Percentiles rank a stretch among this genome's conserved stretches.
phyloP scores from a whole-genome alignment of 768 basidiomycete species.

The Phlebiopsis flavidoalba region DNA sequence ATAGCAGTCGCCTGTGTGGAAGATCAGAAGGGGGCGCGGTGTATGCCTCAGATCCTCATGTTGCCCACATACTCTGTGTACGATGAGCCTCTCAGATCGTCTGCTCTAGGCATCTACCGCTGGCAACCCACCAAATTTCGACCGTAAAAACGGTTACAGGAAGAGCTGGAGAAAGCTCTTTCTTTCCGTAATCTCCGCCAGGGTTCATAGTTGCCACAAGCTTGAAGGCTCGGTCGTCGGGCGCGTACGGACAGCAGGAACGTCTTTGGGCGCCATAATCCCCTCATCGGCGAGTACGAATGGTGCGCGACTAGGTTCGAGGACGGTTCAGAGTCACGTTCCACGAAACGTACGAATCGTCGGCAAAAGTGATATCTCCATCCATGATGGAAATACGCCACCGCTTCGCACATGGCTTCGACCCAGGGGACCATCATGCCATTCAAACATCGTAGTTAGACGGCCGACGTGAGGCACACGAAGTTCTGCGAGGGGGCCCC shows the following conservation, averaged over 20 bases:
- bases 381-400: conserved; percentile 86
- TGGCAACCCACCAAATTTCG: conserved; percentile 99
- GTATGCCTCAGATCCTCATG: conserved; percentile 45
- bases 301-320: conserved; percentile 87
- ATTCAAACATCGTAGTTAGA: conserved; percentile 84
- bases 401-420: conserved; percentile 83
- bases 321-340: conserved; percentile 90
- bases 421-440: conserved; percentile 97
- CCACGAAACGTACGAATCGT: conserved; percentile 97
- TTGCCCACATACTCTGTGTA: conserved; percentile 65
- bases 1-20: conserved; percentile 82
- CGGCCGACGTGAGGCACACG: conserved; percentile 38
- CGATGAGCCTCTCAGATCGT: conserved; percentile 81
- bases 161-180: conserved; percentile 93
- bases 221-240: conserved; percentile 65
- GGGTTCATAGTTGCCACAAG: conserved; percentile 99
- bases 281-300: conserved; percentile 92
- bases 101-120: conserved; percentile 64
- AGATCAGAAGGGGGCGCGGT: conserved; percentile 67
- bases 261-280: conserved; percentile 70
- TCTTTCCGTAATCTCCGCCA: conserved; percentile 98
- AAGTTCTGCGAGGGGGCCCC: conserved; percentile 35
- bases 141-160: conserved; percentile 97
- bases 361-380: conserved; percentile 95
- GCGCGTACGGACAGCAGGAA: conserved; percentile 68